Evolutionary conservation across 1,284 basidiomycete species (phyloP), one percentile per base, ranked within the genome.

Genomic region (Entoloma clypeatum): DNA sequence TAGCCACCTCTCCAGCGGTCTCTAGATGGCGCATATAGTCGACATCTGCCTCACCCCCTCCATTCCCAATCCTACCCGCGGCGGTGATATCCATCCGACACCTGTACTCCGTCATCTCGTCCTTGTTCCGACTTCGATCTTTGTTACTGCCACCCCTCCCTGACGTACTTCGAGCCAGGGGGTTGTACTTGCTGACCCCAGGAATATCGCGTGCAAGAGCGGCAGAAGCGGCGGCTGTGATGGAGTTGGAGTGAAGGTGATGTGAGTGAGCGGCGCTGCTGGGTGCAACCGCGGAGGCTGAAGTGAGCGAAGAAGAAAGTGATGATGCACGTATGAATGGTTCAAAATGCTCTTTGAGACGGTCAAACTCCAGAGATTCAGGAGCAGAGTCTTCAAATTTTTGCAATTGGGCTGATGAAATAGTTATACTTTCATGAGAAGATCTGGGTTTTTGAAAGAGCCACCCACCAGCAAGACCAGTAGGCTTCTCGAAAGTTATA

Each of bases 401-500:
- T 58, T 94, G 90, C 17, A 95, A 66, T 62, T 96, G 92, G 9
- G 86, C 92, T 95, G 53, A 22, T 43, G 14, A 29, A 18, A 17
- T 21, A 54, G 16, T 51, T 45, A 7, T 42, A 27, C 13, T 13
- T 6, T 8, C 13, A 17, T 18, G 19, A 39, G 2, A 35, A 45
- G 32, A 39, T 16, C n/a, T 27, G 8, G 23, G 19, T 7, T 18
- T 22, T 39, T 25, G 24, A 16, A 45, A 19, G n/a, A 18, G 29
- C 18, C 14, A 39, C 79, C 53, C 51, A 92, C 91, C 79, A 45
- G 90, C 92, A 13, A 99, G 78, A 17, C 93, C 92, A 0, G 93
- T 94, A 0, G 93, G 90, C 61, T 98, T 99, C 57, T 98, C 95
- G 53, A 98, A 98, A 7, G 81, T 86, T 58, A 95, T 88, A 0